These are phyloP conservation scores for Linnemannia zychae DNA, from an alignment of 192 early-diverging fungal species.

Conservation along the genomic window DNA sequence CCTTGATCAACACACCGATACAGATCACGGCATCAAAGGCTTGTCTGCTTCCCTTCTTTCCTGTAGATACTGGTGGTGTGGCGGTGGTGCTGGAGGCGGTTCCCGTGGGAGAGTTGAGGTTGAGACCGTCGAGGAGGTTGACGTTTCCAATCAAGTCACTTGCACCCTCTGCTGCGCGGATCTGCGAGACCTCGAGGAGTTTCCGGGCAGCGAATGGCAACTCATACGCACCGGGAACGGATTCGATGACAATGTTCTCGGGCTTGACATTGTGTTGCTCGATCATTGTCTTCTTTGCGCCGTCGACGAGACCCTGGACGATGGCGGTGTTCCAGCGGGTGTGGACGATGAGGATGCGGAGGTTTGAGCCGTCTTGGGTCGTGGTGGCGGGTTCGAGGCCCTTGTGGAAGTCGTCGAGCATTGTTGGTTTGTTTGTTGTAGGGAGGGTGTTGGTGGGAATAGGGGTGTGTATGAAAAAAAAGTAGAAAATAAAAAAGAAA, in stretches of 20 bases:
- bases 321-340: slow-evolving; percentile 95
- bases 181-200: slow-evolving; percentile 78
- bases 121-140: slow-evolving; percentile 58
- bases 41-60: slow-evolving; percentile 44
- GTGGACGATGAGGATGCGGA: slow-evolving; percentile 87
- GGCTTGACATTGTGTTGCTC: slow-evolving; percentile 73
- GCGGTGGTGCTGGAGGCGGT: slow-evolving; percentile 22
- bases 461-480: background rate
- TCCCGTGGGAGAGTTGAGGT: slow-evolving; percentile 40
- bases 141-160: slow-evolving; percentile 67
- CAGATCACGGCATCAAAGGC: slow-evolving; percentile 93
- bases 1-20: slow-evolving; percentile 99
- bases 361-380: slow-evolving; percentile 71
- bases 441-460: background rate
- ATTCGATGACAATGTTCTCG: slow-evolving; percentile 81
- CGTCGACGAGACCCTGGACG: slow-evolving; percentile 86
- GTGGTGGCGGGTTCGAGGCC: slow-evolving; percentile 72
- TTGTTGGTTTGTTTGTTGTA: slow-evolving; percentile 8
- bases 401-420: slow-evolving; percentile 76
- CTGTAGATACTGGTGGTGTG: background rate
- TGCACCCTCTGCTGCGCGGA: slow-evolving; percentile 66
- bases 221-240: slow-evolving; percentile 95
- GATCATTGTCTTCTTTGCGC: slow-evolving; percentile 76
- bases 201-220: slow-evolving; percentile 90
- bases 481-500: background rate